Evolutionary conservation across 139 green algal species (phyloP).

Genomic region (Coelastrella sp.): DNA sequence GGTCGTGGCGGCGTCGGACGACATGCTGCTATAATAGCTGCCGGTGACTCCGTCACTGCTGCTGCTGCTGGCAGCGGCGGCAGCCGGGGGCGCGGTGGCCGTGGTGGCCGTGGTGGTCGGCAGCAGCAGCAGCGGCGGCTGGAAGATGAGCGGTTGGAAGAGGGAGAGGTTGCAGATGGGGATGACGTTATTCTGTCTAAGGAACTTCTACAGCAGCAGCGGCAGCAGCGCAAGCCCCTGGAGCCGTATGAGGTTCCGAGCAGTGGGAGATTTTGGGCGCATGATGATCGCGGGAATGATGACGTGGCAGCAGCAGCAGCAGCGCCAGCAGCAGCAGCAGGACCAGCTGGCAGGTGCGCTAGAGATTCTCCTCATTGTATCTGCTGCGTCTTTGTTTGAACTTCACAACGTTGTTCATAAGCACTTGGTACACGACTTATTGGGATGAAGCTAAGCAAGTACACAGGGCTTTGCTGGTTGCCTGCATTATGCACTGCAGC

Average conservation of each 20-base stretch:
- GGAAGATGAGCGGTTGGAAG: neutral
- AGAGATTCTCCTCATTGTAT: neutral
- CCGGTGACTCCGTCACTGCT: neutral
- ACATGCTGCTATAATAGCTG: neutral
- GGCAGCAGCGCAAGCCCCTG: slow-evolving; percentile 14
- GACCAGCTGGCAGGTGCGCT: neutral
- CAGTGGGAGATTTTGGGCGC: slow-evolving; percentile 21
- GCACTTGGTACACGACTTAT: no score
- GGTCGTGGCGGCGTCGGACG: neutral
- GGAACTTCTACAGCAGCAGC: slow-evolving; percentile 3
- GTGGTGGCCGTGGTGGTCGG: neutral
- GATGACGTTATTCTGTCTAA: slow-evolving; percentile 29
- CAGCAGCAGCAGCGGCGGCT: neutral
- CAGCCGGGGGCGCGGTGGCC: slow-evolving; percentile 2
- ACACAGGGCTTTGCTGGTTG: no score
- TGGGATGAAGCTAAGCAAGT: no score
- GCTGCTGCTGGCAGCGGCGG: neutral
- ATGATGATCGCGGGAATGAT: slow-evolving; percentile 23
- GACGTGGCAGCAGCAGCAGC: neutral
- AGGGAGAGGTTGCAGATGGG: slow-evolving; percentile 12
- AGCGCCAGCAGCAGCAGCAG: neutral
- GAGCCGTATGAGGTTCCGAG: slow-evolving; percentile 40
- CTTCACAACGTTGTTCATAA: neutral
- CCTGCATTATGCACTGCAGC: neutral
- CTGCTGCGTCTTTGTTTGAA: neutral